Base-by-base conservation (phyloP, 2,329 filamentous ascomycete genomes). In the Colletotrichum somersetense region DNA sequence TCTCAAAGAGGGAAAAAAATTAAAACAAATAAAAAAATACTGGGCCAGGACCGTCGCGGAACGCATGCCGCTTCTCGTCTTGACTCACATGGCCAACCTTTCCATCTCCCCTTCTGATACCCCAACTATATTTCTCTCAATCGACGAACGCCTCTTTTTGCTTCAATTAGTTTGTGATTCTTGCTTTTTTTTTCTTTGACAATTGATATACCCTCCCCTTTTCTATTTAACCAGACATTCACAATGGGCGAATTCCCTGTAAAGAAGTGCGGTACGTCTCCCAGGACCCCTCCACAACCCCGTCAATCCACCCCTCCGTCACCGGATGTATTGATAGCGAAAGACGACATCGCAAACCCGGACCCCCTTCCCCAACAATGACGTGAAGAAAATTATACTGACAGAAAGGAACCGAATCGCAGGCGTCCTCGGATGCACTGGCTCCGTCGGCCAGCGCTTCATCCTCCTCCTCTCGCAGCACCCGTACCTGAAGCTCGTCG, bases 401-500 rank as follows among this genome's bases (percentile, higher is more conserved):
- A 71, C 30, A 50, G 20, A 20, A 46, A 44, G 23, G 8, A 23
- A 10, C 6, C 33, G 30, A 7, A 11, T 44, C 42, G 10, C 75
- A 91, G 89, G 89, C 80, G 94, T 98, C 70, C 89, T 98, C 68
- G 95, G 96, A 77, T 94, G 92, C 83, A 98, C 96, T 42, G 96
- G 96, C 79, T 97, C 95, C 46, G 96, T 98, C 18, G 96, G 96
- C 77, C 95, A 97, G 84, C 91, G 96, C 78, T 98, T 98, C 83
- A 96, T 98, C 80, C 91, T 98, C 44, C 90, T 98, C 64, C 92
- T 98, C 74, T 91, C 93, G 56, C 89, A 94, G 66, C 96, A 98
- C 84, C 95, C 96, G 20, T 89, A 93, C 82, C 93, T 98, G 78
- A 90, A 91, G 75, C 91, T 98, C 70, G 92, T 96, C 75, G 95